These are phyloP conservation scores for Phialophora macrospora DNA, from an alignment of 2,329 filamentous ascomycete species.

Conservation along the genomic window DNA sequence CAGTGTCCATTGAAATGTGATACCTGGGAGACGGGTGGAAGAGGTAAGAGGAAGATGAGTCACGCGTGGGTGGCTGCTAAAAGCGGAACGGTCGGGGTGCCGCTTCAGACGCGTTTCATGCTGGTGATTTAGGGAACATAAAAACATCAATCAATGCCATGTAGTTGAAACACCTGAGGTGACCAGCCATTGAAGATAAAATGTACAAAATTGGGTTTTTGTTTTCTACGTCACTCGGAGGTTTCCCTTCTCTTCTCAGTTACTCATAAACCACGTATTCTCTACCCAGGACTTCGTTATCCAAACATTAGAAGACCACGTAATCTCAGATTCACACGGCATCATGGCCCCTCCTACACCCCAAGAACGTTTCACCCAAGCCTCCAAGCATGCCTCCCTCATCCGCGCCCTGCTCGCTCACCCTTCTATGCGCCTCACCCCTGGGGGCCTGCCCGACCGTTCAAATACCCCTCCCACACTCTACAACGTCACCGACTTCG, in stretches of 20 bases:
- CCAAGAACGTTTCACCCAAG: constrained; percentile 25
- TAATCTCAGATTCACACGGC: background rate
- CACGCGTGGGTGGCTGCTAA: too few species aligned
- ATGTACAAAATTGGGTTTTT: background rate
- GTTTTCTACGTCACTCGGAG: background rate
- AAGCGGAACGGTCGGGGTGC: too few species aligned
- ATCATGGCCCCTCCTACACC: constrained; percentile 20
- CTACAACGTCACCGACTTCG: constrained; percentile 26
- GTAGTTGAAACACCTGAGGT: background rate
- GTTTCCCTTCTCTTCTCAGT: background rate
- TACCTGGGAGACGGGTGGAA: too few species aligned
- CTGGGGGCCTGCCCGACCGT: constrained; percentile 16
- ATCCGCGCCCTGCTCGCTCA: constrained; percentile 25
- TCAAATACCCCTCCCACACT: constrained; percentile 25
- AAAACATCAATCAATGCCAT: background rate
- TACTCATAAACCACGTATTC: background rate
- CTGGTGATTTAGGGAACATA: background rate
- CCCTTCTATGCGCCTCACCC: constrained; percentile 10
- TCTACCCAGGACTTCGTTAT: background rate
- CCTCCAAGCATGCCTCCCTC: constrained; percentile 24
- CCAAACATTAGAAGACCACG: background rate
- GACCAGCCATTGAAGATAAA: background rate
- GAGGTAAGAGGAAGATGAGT: too few species aligned
- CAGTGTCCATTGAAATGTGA: too few species aligned
- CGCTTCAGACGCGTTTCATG: constrained; percentile 6